These are phyloP conservation scores for Gossypium schwendimanii DNA, from an alignment of 441 rosid species.

Conservation along the genomic window DNA sequence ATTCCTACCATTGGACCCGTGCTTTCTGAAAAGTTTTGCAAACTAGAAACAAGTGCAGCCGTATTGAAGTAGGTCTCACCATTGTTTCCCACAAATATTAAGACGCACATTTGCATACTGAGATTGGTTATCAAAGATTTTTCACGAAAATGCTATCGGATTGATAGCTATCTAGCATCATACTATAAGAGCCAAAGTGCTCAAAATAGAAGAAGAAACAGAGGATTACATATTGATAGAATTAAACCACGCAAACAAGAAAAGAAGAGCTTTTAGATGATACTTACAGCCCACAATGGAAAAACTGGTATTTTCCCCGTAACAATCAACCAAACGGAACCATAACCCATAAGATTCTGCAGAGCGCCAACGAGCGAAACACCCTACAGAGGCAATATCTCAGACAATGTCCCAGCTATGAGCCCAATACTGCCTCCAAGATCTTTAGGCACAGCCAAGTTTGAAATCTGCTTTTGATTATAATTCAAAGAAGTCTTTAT, in stretches of 20 bases:
- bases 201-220: not conserved
- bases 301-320: conserved; percentile 62
- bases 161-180: too few species aligned
- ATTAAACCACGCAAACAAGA: not conserved
- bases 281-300: conserved; percentile 91
- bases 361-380: conserved; percentile 79
- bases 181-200: too few species aligned
- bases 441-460: conserved; percentile 92
- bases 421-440: conserved; percentile 92
- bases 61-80: conserved; percentile 96
- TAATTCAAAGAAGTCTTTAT: conserved; percentile 76
- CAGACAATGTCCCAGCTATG: conserved; percentile 75
- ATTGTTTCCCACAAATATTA: conserved; percentile 78
- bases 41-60: conserved; percentile 77
- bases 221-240: not conserved
- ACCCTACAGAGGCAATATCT: conserved; percentile 86
- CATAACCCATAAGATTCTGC: conserved; percentile 83
- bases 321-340: conserved; percentile 88
- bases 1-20: conserved; percentile 95
- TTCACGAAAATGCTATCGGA: too few species aligned
- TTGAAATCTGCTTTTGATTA: conserved; percentile 78
- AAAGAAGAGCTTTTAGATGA: not conserved
- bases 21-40: conserved; percentile 87
- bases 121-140: conserved; percentile 6
- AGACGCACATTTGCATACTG: conserved; percentile 64